A percentile compares a stretch with the other conserved stretches of the same genome.
phyloP scores from a whole-genome alignment of 495 filamentous ascomycete genomes.

The Lasiosphaeria hispida region DNA sequence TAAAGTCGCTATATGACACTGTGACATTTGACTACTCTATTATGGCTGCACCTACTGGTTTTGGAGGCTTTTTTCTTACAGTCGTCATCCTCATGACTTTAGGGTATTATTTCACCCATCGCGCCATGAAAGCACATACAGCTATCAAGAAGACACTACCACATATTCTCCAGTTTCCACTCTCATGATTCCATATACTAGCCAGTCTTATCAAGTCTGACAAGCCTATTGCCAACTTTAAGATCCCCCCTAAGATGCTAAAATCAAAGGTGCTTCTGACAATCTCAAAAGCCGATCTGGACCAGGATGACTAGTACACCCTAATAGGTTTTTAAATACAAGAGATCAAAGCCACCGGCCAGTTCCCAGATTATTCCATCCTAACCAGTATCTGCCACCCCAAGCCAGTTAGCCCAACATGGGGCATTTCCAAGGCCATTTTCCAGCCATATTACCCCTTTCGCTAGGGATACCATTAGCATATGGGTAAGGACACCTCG shows the following conservation, averaged over 20 bases:
- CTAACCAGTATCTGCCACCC: slow-evolving; percentile 80
- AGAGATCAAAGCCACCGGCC: slow-evolving; percentile 71
- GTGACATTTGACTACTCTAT: too few relatives aligned
- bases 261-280: slow-evolving; percentile 16
- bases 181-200: slow-evolving; percentile 45
- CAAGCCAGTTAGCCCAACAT: slow-evolving; percentile 55
- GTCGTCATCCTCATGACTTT: background rate
- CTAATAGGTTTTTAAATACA: slow-evolving; percentile 55
- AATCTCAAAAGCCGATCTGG: slow-evolving; percentile 12
- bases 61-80: too few relatives aligned
- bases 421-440: slow-evolving; percentile 61
- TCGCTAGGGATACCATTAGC: slow-evolving; percentile 86
- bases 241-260: slow-evolving; percentile 12
- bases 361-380: slow-evolving; percentile 79
- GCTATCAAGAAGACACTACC: background rate
- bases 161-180: slow-evolving; percentile 20
- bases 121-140: background rate
- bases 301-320: slow-evolving; percentile 18
- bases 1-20: too few relatives aligned
- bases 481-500: slow-evolving; percentile 94
- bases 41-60: too few relatives aligned
- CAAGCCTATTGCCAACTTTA: slow-evolving; percentile 2
- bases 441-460: slow-evolving; percentile 79
- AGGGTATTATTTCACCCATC: background rate
- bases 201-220: slow-evolving; percentile 14